Percentiles rank a stretch among this genome's conserved stretches.
These are phyloP conservation scores for Decorospora gaudefroyi DNA, from an alignment of 2,329 filamentous ascomycete species.

Conservation along the genomic window DNA sequence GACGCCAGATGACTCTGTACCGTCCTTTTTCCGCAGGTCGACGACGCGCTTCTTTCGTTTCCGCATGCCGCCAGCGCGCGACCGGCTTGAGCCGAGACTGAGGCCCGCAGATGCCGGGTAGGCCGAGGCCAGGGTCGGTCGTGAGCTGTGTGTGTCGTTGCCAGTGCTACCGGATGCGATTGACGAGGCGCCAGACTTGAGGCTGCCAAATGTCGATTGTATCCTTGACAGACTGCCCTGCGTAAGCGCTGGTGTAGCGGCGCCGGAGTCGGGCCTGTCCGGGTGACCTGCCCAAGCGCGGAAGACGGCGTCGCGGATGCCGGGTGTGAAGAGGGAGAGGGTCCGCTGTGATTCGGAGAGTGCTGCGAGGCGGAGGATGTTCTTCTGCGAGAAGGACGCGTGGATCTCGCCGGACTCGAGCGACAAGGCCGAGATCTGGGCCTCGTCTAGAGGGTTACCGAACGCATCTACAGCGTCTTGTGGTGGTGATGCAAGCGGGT, in stretches of 20 bases:
- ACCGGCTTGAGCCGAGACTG: conserved; percentile 64
- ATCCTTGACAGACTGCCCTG: conserved; percentile 53
- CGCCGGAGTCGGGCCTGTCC: conserved; percentile 66
- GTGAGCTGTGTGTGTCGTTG: conserved; percentile 57
- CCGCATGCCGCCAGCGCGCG: conserved; percentile 65
- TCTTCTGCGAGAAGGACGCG: conserved; percentile 94
- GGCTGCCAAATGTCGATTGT: conserved; percentile 50
- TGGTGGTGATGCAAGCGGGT: conserved; percentile 81
- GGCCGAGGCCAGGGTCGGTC: conserved; percentile 66
- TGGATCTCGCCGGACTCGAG: conserved; percentile 82
- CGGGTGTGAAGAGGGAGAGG: conserved; percentile 85
- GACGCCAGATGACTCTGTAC: conserved; percentile 52
- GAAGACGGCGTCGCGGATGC: conserved; percentile 88
- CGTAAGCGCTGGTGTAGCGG: conserved; percentile 49
- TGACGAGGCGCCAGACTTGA: conserved; percentile 54
- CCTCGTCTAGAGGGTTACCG: conserved; percentile 75
- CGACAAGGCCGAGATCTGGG: conserved; percentile 74
- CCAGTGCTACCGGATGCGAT: conserved; percentile 54
- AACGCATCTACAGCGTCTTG: conserved; percentile 80
- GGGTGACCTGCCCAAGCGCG: conserved; percentile 84
- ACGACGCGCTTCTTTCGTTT: conserved; percentile 86
- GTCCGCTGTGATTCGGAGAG: conserved; percentile 89
- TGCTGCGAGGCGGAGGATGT: conserved; percentile 78
- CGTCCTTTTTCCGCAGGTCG: conserved; percentile 70
- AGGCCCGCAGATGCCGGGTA: conserved; percentile 64